These are phyloP conservation scores for Suhomyces emberorum DNA, from an alignment of 805 yeast species.

Conservation along the genomic window DNA sequence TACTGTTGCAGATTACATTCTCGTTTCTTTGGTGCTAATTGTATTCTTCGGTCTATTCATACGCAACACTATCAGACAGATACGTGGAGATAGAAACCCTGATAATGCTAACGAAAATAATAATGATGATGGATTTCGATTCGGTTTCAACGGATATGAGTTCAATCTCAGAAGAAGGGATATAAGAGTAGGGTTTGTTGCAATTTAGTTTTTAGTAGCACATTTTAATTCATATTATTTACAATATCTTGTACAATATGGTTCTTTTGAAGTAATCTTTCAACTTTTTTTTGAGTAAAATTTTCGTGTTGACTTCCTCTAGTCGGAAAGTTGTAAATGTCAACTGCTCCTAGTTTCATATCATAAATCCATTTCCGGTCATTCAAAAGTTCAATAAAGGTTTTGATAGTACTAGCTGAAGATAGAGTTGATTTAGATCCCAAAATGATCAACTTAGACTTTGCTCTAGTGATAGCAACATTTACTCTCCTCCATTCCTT, in stretches of 20 bases:
- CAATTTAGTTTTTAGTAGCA: too few relatives aligned
- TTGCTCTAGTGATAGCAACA: conserved; percentile 92
- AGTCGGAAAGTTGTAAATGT: conserved; percentile 29
- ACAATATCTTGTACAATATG: conserved; percentile 28
- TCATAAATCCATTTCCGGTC: conserved; percentile 61
- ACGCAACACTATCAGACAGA: conserved; percentile 23
- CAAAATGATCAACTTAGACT: conserved; percentile 73
- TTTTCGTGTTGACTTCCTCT: neutral
- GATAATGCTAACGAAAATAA: too few relatives aligned
- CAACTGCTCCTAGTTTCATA: conserved; percentile 45
- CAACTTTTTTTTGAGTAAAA: neutral
- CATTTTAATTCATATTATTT: conserved; percentile 21
- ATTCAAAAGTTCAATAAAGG: conserved; percentile 58
- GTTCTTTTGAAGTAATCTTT: conserved; percentile 15
- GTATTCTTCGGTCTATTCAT: conserved; percentile 28
- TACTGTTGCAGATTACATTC: conserved; percentile 34
- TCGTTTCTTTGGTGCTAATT: conserved; percentile 24
- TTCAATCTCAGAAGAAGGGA: conserved; percentile 24
- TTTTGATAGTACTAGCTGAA: conserved; percentile 48
- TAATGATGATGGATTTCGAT: conserved; percentile 5
- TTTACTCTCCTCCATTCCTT: conserved; percentile 90
- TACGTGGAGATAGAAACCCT: conserved; percentile 23
- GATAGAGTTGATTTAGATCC: conserved; percentile 71
- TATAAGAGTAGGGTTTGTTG: conserved; percentile 36
- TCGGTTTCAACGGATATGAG: conserved; percentile 9